Conservation (phyloP, 306 rosid genomes). For the Hylodesmum podocarpum region DNA sequence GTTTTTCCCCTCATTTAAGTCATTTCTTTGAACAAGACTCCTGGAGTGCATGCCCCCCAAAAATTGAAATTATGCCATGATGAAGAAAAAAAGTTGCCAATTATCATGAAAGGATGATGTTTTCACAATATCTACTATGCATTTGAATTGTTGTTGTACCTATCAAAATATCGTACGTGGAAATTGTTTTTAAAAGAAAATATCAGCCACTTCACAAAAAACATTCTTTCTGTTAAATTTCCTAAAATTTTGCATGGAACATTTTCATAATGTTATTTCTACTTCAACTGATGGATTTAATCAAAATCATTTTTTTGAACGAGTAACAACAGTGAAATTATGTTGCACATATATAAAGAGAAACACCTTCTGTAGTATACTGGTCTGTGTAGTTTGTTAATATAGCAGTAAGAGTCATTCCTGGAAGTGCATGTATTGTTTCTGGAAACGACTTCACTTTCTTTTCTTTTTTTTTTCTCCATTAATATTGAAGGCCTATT, state of each 20-base stretch:
- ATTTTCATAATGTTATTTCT: neutral
- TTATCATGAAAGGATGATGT: neutral
- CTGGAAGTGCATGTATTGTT: neutral
- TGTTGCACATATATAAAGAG: neutral
- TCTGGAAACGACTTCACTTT: neutral
- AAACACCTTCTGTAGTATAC: neutral
- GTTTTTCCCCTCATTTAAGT: too few relatives aligned
- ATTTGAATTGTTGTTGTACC: neutral
- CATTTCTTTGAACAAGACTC: slow-evolving; percentile 4
- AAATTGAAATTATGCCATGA: neutral
- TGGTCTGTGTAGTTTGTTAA: neutral
- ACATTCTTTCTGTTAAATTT: neutral
- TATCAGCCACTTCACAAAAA: neutral
- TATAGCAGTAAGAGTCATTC: neutral
- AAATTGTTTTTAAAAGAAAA: slow-evolving; percentile 1
- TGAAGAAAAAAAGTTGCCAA: neutral
- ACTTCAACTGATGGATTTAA: neutral
- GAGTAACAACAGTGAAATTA: neutral
- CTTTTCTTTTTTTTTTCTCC: neutral
- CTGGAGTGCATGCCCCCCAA: neutral
- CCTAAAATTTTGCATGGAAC: neutral
- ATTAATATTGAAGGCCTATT: slow-evolving; percentile 9
- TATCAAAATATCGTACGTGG: neutral
- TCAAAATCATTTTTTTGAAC: slow-evolving; percentile 1
- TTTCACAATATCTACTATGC: neutral